These are phyloP conservation scores for Juncus effusus DNA, from an alignment of 176 grass and related monocot genomes.

Conservation along the genomic window DNA sequence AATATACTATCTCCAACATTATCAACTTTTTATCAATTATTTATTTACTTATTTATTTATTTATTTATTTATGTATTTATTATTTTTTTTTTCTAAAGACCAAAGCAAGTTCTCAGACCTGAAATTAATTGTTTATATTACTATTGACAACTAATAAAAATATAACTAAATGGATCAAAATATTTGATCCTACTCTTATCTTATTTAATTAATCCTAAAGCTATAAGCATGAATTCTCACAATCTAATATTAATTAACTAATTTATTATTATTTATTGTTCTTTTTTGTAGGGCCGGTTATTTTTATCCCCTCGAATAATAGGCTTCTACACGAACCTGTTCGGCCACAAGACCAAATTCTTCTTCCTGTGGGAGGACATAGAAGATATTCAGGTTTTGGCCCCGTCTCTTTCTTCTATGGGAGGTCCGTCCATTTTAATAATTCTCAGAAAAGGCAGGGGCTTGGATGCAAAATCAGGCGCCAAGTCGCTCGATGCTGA, in stretches of 20 bases:
- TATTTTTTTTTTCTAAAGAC: no score
- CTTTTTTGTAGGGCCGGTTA: slow-evolving; percentile 67
- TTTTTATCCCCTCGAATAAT: slow-evolving; percentile 98
- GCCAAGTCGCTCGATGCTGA: slow-evolving; percentile 71
- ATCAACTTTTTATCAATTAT: no score
- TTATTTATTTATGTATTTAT: no score
- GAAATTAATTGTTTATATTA: no score
- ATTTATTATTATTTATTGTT: slow-evolving; percentile 11
- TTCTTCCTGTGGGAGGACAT: slow-evolving; percentile 99
- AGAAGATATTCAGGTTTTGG: slow-evolving; percentile 66
- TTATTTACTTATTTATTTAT: no score
- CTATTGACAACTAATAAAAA: no score
- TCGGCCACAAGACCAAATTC: slow-evolving; percentile 97
- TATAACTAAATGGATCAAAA: no score
- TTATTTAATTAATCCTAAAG: no score
- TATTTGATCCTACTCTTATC: no score
- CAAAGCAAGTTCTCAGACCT: no score
- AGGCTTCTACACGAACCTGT: slow-evolving; percentile 85
- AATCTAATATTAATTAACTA: neutral
- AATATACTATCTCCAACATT: no score
- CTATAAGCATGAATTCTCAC: no score
- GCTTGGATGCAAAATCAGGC: slow-evolving; percentile 76
- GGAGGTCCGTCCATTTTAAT: slow-evolving; percentile 71
- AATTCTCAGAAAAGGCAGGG: slow-evolving; percentile 75
- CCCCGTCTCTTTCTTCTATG: slow-evolving; percentile 72